These are phyloP conservation scores for Talaromyces rugulosus DNA, from an alignment of 2,329 filamentous ascomycete species.

Conservation along the genomic window DNA sequence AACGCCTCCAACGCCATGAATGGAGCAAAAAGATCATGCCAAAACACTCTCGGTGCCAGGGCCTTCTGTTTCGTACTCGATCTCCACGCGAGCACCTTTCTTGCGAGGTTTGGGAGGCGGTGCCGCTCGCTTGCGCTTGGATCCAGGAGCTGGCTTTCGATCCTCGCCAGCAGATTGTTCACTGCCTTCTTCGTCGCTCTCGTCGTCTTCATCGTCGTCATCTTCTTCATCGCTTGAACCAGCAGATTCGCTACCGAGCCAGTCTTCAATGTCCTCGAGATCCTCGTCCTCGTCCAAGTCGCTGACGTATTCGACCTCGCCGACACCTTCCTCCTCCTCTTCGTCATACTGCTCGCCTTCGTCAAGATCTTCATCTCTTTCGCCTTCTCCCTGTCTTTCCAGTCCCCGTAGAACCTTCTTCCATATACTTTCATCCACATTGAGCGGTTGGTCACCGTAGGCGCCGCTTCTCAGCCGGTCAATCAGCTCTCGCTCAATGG, in stretches of 20 bases:
- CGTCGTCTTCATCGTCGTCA: conserved; percentile 58
- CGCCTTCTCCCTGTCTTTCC: conserved; percentile 79
- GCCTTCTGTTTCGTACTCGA: conserved; percentile 72
- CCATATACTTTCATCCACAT: conserved; percentile 93
- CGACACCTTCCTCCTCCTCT: conserved; percentile 67
- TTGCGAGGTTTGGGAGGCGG: conserved; percentile 54
- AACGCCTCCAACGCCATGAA: conserved; percentile 9
- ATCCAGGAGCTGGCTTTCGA: conserved; percentile 40
- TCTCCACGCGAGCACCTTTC: conserved; percentile 64
- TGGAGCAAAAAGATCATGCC: conserved; percentile 26
- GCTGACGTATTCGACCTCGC: conserved; percentile 85
- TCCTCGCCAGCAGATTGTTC: conserved; percentile 51
- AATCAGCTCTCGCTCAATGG: conserved; percentile 91
- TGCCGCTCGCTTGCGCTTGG: conserved; percentile 55
- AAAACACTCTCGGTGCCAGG: conserved; percentile 50
- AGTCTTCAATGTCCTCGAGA: conserved; percentile 94
- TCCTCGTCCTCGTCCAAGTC: conserved; percentile 76
- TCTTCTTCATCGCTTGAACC: conserved; percentile 49
- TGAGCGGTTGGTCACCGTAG: conserved; percentile 90
- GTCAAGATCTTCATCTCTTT: conserved; percentile 81
- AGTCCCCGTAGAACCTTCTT: conserved; percentile 91
- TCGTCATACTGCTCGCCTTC: conserved; percentile 78
- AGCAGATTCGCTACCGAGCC: conserved; percentile 70
- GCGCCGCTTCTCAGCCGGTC: conserved; percentile 86
- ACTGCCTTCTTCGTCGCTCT: conserved; percentile 53